Conservation (phyloP, 2,329 filamentous ascomycete species). For the Fusarium armeniacum region DNA sequence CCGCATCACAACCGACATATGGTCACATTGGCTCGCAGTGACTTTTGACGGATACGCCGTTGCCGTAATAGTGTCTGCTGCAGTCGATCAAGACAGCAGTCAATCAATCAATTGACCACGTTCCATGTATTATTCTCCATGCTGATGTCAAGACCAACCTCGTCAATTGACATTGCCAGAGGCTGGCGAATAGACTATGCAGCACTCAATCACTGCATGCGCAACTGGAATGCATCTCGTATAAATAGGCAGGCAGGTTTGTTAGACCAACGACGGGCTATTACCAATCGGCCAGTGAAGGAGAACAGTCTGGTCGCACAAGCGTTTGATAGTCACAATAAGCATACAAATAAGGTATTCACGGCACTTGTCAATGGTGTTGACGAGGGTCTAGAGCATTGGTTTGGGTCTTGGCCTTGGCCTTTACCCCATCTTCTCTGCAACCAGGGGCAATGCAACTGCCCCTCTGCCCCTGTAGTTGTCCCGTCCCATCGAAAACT, state of each 20-base stretch:
- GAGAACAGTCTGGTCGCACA: conserved; percentile 1
- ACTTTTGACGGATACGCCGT: conserved; percentile 7
- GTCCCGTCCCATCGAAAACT: conserved; percentile 2
- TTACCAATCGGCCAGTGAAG: not conserved
- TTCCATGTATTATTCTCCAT: not conserved
- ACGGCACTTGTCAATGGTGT: conserved; percentile 7
- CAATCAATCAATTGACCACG: not conserved
- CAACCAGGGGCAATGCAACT: conserved; percentile 1
- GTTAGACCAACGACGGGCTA: not conserved
- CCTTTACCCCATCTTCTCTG: conserved; percentile 7
- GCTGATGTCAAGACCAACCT: not conserved
- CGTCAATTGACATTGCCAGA: not conserved
- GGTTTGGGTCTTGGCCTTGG: not conserved
- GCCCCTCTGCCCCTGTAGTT: not conserved
- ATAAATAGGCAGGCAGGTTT: not conserved
- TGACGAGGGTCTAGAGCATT: not conserved
- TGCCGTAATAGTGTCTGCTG: not conserved
- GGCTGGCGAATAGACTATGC: not conserved
- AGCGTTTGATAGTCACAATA: conserved; percentile 21
- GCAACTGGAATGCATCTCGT: conserved; percentile 3
- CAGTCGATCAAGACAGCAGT: not conserved
- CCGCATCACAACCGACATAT: not conserved
- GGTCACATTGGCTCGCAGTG: conserved; percentile 4
- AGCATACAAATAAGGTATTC: conserved; percentile 31
- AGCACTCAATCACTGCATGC: not conserved